phyloP scores from a whole-genome alignment of 148 eudicot genomes.

The Camellia sinensis region DNA sequence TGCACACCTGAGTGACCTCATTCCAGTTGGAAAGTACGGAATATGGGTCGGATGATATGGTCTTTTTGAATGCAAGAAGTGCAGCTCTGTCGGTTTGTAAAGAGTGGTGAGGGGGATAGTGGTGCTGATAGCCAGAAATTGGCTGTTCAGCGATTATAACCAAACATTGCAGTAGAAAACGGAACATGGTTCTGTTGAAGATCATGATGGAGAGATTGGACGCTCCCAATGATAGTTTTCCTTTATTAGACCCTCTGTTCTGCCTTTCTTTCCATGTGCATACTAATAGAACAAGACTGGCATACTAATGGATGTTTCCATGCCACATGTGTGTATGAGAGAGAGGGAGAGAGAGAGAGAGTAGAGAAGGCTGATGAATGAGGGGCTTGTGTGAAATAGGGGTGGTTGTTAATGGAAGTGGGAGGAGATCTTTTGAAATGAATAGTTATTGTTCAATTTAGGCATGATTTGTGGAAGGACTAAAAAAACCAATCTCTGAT shows the following conservation, averaged over 20 bases:
- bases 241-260: neutral
- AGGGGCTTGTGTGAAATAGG: neutral
- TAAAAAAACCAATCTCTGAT: neutral
- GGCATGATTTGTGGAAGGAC: slow-evolving; percentile 14
- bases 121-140: slow-evolving; percentile 10
- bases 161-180: slow-evolving; percentile 13
- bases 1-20: slow-evolving; percentile 30
- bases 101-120: slow-evolving; percentile 19
- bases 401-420: slow-evolving; percentile 3
- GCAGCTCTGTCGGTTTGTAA: slow-evolving; percentile 32
- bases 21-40: slow-evolving; percentile 32
- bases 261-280: slow-evolving; percentile 6
- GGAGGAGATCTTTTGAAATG: slow-evolving; percentile 8
- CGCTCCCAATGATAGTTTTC: neutral
- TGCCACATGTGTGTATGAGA: too few relatives aligned
- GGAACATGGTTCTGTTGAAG: slow-evolving; percentile 15
- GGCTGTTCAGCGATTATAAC: neutral
- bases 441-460: slow-evolving; percentile 7
- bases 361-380: neutral
- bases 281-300: slow-evolving; percentile 2
- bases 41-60: slow-evolving; percentile 22
- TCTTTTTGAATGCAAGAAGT: slow-evolving; percentile 32
- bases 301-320: neutral
- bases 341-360: neutral
- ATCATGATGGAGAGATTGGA: slow-evolving; percentile 15